Evolutionary conservation across 306 rosid genomes (phyloP).

Genomic region (Leucaena leucocephala): DNA sequence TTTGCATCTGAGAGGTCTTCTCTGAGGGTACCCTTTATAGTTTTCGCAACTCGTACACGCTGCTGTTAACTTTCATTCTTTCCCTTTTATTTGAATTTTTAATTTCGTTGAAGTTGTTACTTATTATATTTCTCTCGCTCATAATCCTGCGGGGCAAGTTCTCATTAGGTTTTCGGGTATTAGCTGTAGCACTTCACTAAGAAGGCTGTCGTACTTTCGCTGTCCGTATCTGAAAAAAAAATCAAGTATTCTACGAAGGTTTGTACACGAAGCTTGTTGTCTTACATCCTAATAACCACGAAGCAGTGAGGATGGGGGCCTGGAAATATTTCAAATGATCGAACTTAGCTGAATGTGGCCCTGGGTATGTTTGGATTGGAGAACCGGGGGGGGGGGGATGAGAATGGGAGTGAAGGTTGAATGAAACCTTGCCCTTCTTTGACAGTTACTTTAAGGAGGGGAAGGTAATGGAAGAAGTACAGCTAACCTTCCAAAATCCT

Average conservation of each 20-base stretch:
- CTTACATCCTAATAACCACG: background rate
- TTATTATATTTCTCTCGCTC: background rate
- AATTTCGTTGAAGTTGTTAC: background rate
- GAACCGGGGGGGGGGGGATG: background rate
- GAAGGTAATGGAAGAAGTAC: background rate
- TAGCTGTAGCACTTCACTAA: background rate
- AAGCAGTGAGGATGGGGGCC: background rate
- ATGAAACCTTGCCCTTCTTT: background rate
- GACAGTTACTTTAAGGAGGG: background rate
- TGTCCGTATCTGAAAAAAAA: background rate
- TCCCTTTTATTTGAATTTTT: background rate
- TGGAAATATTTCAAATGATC: background rate
- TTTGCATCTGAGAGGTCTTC: background rate
- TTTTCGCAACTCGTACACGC: background rate
- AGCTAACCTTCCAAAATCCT: background rate
- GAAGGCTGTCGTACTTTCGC: background rate
- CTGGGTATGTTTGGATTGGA: background rate
- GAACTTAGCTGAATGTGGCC: background rate
- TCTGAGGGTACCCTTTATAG: background rate
- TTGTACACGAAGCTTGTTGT: background rate
- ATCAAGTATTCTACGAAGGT: background rate
- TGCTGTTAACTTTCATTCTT: background rate
- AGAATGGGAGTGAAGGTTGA: background rate
- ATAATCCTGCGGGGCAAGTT: background rate
- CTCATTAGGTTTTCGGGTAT: background rate